Conservation (phyloP, 257 asterid genomes). For the Scutellaria galericulata region DNA sequence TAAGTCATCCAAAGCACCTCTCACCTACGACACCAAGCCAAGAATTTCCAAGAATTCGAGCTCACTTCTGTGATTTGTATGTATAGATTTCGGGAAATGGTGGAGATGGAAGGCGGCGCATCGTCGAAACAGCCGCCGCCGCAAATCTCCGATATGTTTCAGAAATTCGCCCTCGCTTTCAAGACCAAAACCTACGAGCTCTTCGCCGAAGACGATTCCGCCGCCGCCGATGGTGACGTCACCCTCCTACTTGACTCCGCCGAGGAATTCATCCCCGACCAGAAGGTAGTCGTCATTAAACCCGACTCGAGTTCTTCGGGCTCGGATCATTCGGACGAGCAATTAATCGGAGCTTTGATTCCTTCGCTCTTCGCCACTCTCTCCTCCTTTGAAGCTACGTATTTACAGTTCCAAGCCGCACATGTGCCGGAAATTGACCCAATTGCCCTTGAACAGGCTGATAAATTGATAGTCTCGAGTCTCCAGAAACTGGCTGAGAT, state of each 20-base stretch:
- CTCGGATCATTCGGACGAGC: constrained; percentile 30
- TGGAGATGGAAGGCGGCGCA: constrained; percentile 62
- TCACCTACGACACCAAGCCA: constrained; percentile 13
- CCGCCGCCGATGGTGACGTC: constrained; percentile 49
- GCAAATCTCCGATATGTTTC: constrained; percentile 88
- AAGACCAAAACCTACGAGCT: constrained; percentile 92
- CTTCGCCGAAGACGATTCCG: constrained; percentile 59
- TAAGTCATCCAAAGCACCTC: constrained; percentile 66
- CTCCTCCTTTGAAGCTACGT: constrained; percentile 90
- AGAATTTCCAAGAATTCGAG: constrained; percentile 24
- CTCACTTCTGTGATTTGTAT: constrained; percentile 21
- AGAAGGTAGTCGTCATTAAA: constrained; percentile 84
- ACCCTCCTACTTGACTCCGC: constrained; percentile 77
- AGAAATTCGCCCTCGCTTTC: constrained; percentile 85
- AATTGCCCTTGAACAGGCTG: constrained; percentile 67
- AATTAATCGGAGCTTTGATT: constrained; percentile 51
- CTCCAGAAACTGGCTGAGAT: constrained; percentile 73
- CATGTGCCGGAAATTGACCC: constrained; percentile 81
- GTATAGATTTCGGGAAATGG: constrained; percentile 50
- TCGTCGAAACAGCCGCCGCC: constrained; percentile 61
- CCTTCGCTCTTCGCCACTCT: constrained; percentile 72
- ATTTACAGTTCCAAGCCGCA: constrained; percentile 86
- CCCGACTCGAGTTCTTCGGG: constrained; percentile 56
- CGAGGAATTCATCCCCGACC: constrained; percentile 86
- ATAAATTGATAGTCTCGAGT: constrained; percentile 65